phyloP scores from a whole-genome alignment of 192 early-diverging fungal species.

The Coemansia asiatica region DNA sequence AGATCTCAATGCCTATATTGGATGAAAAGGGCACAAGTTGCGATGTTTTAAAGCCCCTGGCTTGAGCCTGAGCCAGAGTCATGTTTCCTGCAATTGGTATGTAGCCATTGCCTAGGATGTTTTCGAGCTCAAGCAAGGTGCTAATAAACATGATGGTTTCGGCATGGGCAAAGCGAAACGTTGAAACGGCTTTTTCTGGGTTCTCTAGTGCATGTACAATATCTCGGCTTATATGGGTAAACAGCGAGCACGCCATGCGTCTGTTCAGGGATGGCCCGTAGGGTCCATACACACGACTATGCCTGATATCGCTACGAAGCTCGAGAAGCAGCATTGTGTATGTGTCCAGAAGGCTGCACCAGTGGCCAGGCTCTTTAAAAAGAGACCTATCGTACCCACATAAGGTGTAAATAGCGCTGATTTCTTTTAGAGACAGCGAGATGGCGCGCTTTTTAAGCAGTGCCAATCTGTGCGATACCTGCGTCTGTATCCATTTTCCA shows the following conservation, averaged over 20 bases:
- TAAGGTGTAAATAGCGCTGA: constrained; percentile 24
- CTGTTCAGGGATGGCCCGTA: constrained; percentile 29
- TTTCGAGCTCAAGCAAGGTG: constrained; percentile 25
- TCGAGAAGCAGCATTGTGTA: constrained; percentile 23
- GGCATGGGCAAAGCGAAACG: constrained; percentile 46
- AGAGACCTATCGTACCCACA: constrained; percentile 44
- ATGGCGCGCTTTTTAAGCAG: not conserved
- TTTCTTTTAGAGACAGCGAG: constrained; percentile 6
- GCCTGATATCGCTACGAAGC: constrained; percentile 41
- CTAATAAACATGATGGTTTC: constrained; percentile 49
- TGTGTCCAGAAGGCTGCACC: constrained; percentile 40
- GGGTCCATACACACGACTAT: constrained; percentile 42
- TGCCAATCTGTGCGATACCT: not conserved
- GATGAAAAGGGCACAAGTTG: constrained; percentile 33
- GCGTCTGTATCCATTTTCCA: constrained; percentile 1
- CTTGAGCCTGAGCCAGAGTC: constrained; percentile 2
- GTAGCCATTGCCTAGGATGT: constrained; percentile 17
- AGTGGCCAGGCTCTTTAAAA: constrained; percentile 14
- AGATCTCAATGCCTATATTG: constrained; percentile 38
- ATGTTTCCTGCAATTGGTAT: constrained; percentile 35
- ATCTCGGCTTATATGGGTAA: constrained; percentile 18
- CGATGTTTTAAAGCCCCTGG: constrained; percentile 32
- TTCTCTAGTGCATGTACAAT: constrained; percentile 19
- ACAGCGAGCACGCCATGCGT: constrained; percentile 32
- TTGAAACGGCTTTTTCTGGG: constrained; percentile 16